phyloP scores from a whole-genome alignment of 2,329 filamentous ascomycete genomes.

The Diaporthe ampelina region DNA sequence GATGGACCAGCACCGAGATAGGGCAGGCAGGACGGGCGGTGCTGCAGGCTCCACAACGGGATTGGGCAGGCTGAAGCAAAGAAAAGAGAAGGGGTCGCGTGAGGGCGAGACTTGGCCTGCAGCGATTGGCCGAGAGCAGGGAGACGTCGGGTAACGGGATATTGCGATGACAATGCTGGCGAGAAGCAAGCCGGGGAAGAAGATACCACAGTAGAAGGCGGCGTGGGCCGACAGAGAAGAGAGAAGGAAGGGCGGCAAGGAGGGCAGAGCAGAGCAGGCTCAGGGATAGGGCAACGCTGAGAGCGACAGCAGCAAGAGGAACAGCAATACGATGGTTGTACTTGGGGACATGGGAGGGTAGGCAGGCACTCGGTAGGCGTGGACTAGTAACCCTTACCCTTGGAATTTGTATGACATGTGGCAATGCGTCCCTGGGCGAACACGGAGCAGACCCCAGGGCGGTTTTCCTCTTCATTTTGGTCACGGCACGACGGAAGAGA shows the following conservation, averaged over 20 bases:
- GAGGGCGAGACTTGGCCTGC: constrained; percentile 38
- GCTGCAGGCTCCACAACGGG: not conserved
- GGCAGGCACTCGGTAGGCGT: not conserved
- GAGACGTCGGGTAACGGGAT: constrained; percentile 28
- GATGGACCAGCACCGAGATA: constrained; percentile 39
- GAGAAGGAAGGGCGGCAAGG: not conserved
- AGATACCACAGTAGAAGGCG: not conserved
- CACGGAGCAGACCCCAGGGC: no score
- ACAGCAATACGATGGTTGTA: no score
- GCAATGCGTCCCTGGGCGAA: no score
- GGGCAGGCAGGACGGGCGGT: not conserved
- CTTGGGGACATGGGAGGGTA: no score
- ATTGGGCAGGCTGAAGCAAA: not conserved
- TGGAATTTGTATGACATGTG: no score
- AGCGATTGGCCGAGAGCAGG: constrained; percentile 36
- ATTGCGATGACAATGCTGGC: constrained; percentile 23
- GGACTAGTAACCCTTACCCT: constrained; percentile 11
- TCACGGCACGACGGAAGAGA: not conserved
- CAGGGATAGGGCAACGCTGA: constrained; percentile 8
- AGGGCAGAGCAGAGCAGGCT: not conserved
- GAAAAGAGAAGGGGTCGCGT: constrained; percentile 20
- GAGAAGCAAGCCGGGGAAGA: constrained; percentile 6
- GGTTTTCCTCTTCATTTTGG: not conserved
- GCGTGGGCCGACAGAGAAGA: constrained; percentile 4
- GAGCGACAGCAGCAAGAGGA: not conserved